A percentile compares a stretch with the other conserved stretches of the same genome.
Conservation (phyloP, 495 filamentous ascomycete species). For the Amphirosellinia nigrospora region DNA sequence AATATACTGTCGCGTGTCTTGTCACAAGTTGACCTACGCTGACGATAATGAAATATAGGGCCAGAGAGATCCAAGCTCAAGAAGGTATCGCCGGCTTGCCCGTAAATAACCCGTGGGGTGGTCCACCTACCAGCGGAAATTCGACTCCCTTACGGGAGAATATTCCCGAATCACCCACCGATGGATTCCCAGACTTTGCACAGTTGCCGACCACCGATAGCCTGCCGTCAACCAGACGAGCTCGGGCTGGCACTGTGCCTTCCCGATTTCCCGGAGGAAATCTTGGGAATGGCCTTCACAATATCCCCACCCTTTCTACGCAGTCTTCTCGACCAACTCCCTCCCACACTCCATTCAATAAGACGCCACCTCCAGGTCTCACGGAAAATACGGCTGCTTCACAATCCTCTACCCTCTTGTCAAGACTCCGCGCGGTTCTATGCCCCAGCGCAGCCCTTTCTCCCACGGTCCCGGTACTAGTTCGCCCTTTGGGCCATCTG, state of each 20-base stretch:
- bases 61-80: conserved; percentile 95
- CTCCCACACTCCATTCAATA: conserved; percentile 84
- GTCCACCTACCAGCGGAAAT: conserved; percentile 89
- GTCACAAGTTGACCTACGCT: conserved; percentile 2
- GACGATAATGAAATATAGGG: conserved; percentile 57
- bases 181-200: conserved; percentile 91
- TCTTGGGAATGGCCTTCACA: conserved; percentile 62
- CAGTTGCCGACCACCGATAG: conserved; percentile 64
- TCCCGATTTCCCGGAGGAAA: conserved; percentile 84
- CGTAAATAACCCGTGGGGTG: conserved; percentile 82
- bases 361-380: conserved; percentile 73
- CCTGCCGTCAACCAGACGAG: conserved; percentile 66
- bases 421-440: conserved; percentile 88
- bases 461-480: conserved; percentile 57
- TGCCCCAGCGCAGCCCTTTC: conserved; percentile 85
- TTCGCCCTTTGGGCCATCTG: conserved; percentile 82
- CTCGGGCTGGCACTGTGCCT: conserved; percentile 94
- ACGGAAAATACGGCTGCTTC: conserved; percentile 66
- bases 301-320: conserved; percentile 69
- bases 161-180: conserved; percentile 95
- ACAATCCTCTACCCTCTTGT: conserved; percentile 74
- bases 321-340: conserved; percentile 89
- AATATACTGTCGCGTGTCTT: conserved; percentile 19
- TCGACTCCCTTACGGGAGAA: conserved; percentile 96
- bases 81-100: conserved; percentile 76